Conservation (phyloP, 2,329 filamentous ascomycete genomes). For the Aspergillus proliferans region DNA sequence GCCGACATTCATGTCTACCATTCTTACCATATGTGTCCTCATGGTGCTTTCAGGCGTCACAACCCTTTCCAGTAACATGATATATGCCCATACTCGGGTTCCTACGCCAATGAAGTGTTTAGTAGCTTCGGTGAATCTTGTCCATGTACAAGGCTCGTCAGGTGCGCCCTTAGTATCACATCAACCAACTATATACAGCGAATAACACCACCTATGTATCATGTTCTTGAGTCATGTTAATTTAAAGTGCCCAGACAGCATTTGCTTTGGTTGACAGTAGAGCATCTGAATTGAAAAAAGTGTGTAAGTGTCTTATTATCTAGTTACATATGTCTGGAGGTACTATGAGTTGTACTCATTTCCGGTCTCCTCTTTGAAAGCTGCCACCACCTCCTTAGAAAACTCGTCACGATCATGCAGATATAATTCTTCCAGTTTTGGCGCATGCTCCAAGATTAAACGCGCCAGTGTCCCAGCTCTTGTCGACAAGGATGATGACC, state of each 20-base stretch:
- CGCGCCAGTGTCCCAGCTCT: background rate
- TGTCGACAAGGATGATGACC: background rate
- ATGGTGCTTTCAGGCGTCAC: background rate
- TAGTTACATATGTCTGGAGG: background rate
- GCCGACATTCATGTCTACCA: background rate
- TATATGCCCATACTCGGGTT: background rate
- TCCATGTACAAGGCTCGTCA: background rate
- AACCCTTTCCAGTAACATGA: background rate
- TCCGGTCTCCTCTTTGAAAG: background rate
- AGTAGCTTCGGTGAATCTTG: background rate
- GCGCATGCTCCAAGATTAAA: background rate
- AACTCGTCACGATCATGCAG: background rate
- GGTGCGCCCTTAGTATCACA: background rate
- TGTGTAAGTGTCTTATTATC: background rate
- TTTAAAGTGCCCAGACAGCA: background rate
- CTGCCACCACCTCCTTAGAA: background rate
- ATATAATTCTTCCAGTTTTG: background rate
- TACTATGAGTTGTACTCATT: background rate
- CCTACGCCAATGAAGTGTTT: background rate
- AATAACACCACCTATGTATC: background rate
- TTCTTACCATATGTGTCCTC: background rate
- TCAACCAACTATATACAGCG: background rate
- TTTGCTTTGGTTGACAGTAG: background rate
- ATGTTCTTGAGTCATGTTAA: background rate
- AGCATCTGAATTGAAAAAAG: background rate